Base-by-base conservation (phyloP, 129 eudicot species). In the Saussurea involucrata region DNA sequence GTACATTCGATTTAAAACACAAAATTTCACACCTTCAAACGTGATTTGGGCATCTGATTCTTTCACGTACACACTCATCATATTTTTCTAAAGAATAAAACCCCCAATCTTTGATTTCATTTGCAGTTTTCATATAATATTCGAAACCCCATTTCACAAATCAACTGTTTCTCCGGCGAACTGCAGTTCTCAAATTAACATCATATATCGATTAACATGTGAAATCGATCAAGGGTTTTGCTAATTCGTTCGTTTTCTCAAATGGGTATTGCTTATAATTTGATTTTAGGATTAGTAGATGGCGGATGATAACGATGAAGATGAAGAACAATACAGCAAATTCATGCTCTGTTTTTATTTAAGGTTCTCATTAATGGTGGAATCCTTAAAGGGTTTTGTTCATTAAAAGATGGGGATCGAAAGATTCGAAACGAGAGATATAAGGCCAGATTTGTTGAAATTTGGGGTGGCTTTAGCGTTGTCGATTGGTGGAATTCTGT, bases 401-500 rank as follows among this genome's bases (percentile, higher is more conserved):
- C 21, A 63, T 49, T 5, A 12, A 8, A 42, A 82, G 72, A 82
- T 76, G 84, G 85, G 68, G 29, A 86, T 55, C 63, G 92, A 83
- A 67, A 89, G 68, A 25, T 85, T 55, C 63, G 92, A 83, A 67
- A 89, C 78, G 32, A 87, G 76, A 81, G 87, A 82, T 40, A n/a
- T 87, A 69, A 63, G 78, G 46, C 93, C 97, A 20, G 80, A 81
- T 61, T 74, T 88, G 49, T 55, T 95, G 61, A 95, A 87, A 83
- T 86, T 89, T 74, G 99, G 96, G 71, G 92, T 81, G 27, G 92
- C 90, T 76, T 68, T 92, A 22, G 96, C 88, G 3, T 10, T 91
- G 70, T 87, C 97, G 10, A 70, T 91, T 57, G 97, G 97, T 78
- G 99, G 96, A 15, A 69, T 88, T 82, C 32, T 88, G 10, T 91